Percentiles rank a stretch among this genome's conserved stretches.
phyloP scores from a whole-genome alignment of 192 early-diverging fungal genomes.

The Lobosporangium transversale region DNA sequence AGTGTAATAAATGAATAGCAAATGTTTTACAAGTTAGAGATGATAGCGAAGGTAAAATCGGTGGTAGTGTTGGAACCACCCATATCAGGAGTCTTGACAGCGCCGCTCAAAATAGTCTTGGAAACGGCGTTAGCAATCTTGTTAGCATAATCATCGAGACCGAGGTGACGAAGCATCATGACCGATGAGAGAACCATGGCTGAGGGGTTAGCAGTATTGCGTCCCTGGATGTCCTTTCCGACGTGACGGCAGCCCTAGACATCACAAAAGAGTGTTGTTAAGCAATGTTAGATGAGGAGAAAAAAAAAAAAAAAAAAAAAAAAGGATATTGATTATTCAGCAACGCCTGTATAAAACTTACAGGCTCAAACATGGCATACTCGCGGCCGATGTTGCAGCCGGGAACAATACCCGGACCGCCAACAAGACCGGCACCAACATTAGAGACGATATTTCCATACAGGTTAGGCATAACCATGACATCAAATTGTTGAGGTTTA shows the following conservation, averaged over 20 bases:
- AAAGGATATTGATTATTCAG: not conserved
- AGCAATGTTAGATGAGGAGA: not conserved
- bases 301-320: not conserved
- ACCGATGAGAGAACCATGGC: slow-evolving; percentile 91
- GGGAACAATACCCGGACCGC: slow-evolving; percentile 94
- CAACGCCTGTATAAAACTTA: slow-evolving; percentile 40
- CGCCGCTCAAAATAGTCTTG: slow-evolving; percentile 85
- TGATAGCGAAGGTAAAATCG: slow-evolving; percentile 92
- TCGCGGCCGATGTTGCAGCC: slow-evolving; percentile 97
- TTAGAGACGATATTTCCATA: slow-evolving; percentile 99
- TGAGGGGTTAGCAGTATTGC: slow-evolving; percentile 96
- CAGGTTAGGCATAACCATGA: slow-evolving; percentile 99
- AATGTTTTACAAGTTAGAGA: slow-evolving; percentile 69
- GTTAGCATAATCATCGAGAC: slow-evolving; percentile 88
- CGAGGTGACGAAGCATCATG: slow-evolving; percentile 95
- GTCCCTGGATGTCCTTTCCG: slow-evolving; percentile 92
- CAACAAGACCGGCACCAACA: slow-evolving; percentile 95
- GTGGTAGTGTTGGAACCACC: slow-evolving; percentile 88
- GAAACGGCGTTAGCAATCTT: slow-evolving; percentile 88
- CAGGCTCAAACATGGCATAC: slow-evolving; percentile 97
- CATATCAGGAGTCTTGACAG: slow-evolving; percentile 85
- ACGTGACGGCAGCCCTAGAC: slow-evolving; percentile 92
- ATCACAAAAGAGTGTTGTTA: not conserved
- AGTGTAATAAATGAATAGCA: not conserved
- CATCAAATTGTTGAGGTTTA: slow-evolving; percentile 96